Percentiles rank a stretch among this genome's conserved stretches.
Conservation (phyloP, 208 protist species). For the Phytomonas sp. region DNA sequence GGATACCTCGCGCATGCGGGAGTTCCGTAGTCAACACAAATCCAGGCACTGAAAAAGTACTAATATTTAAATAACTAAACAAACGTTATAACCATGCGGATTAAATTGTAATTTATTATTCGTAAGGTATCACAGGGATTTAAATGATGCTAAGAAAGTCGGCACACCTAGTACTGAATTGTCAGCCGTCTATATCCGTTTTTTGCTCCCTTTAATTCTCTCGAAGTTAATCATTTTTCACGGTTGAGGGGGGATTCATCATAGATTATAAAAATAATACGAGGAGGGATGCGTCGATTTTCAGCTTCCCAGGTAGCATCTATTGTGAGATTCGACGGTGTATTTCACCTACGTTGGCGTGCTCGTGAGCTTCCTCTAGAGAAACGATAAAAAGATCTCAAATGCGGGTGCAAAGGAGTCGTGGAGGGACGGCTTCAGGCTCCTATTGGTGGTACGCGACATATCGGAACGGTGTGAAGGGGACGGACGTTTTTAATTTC, state of each 20-base stretch:
- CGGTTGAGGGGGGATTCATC: no score
- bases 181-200: background rate
- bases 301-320: no score
- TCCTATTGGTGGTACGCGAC: background rate
- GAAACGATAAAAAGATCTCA: background rate
- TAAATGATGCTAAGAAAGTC: background rate
- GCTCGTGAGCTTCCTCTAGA: background rate
- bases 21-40: conserved; percentile 89
- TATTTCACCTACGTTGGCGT: background rate
- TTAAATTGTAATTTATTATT: conserved; percentile 4
- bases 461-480: background rate
- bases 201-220: background rate
- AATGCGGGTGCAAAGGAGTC: background rate
- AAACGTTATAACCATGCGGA: conserved; percentile 3
- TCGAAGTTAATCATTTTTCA: background rate
- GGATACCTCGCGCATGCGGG: conserved; percentile 73
- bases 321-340: background rate
- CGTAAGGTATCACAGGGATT: background rate
- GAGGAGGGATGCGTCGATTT: no score
- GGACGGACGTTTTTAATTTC: background rate
- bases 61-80: conserved; percentile 11
- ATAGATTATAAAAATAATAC: no score
- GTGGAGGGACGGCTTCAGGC: background rate
- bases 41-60: conserved; percentile 19
- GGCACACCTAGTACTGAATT: background rate